phyloP scores from a whole-genome alignment of 148 eudicot genomes.

The Rheum nobile region DNA sequence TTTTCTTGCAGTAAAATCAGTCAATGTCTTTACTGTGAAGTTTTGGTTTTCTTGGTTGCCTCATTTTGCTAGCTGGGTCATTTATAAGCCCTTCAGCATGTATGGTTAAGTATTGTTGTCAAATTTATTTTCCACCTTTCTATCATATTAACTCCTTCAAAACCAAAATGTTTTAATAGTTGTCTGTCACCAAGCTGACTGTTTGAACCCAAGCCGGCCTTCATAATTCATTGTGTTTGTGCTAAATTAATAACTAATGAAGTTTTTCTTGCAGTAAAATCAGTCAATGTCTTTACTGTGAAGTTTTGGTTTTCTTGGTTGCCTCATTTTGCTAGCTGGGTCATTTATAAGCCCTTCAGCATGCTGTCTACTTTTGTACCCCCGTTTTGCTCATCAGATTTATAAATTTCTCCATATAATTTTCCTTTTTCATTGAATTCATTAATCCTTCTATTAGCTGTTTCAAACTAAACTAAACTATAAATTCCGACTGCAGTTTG shows the following conservation, averaged over 20 bases:
- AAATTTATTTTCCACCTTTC: too few relatives aligned
- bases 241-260: background rate
- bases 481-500: conserved; percentile 19
- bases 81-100: too few relatives aligned
- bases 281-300: background rate
- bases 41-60: background rate
- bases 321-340: background rate
- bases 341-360: background rate
- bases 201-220: background rate
- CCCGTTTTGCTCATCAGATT: background rate
- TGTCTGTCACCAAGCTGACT: background rate
- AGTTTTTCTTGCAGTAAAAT: background rate
- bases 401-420: background rate
- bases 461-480: background rate
- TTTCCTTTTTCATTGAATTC: background rate
- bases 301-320: background rate
- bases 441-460: background rate
- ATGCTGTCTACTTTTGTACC: background rate
- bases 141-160: too few relatives aligned
- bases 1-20: background rate
- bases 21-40: background rate
- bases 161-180: background rate
- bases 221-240: background rate
- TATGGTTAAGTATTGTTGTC: too few relatives aligned
- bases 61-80: background rate